Evolutionary conservation across 768 basidiomycete genomes (phyloP).

Genomic region (Saitozyma podzolica): DNA sequence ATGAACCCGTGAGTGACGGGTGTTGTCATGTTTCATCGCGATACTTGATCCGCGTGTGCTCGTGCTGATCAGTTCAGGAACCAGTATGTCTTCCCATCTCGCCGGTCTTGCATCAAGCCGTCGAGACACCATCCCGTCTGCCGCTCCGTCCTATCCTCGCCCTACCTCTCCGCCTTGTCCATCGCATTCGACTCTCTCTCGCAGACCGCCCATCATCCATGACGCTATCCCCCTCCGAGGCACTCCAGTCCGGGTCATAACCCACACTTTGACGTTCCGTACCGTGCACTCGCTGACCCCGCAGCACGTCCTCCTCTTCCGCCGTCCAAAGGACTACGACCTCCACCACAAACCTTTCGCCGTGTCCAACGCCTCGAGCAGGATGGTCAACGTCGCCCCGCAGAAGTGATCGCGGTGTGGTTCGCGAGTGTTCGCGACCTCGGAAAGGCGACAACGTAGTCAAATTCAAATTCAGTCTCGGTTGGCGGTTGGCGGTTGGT

Average conservation of each 20-base stretch:
- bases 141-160: no score
- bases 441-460: no score
- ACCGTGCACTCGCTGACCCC: conserved; percentile 42
- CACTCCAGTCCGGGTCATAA: background rate
- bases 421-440: no score
- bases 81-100: conserved; percentile 24
- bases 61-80: conserved; percentile 29
- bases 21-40: no score
- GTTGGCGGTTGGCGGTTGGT: no score
- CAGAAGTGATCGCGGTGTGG: no score
- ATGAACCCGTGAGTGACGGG: conserved; percentile 40
- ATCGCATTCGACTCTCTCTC: background rate
- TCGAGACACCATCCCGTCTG: conserved; percentile 2
- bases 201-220: background rate
- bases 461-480: no score
- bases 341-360: conserved; percentile 19
- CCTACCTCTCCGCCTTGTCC: background rate
- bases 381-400: conserved; percentile 26
- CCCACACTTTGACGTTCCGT: background rate
- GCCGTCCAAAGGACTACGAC: conserved; percentile 59
- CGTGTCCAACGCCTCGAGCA: conserved; percentile 14
- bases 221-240: background rate
- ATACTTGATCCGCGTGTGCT: no score
- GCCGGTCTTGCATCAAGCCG: background rate
- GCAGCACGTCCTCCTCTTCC: conserved; percentile 90